Percentiles rank a stretch among this genome's conserved stretches.
These are phyloP conservation scores for Oryza glumipatula DNA, from an alignment of 176 grass and related monocot species.

Conservation along the genomic window DNA sequence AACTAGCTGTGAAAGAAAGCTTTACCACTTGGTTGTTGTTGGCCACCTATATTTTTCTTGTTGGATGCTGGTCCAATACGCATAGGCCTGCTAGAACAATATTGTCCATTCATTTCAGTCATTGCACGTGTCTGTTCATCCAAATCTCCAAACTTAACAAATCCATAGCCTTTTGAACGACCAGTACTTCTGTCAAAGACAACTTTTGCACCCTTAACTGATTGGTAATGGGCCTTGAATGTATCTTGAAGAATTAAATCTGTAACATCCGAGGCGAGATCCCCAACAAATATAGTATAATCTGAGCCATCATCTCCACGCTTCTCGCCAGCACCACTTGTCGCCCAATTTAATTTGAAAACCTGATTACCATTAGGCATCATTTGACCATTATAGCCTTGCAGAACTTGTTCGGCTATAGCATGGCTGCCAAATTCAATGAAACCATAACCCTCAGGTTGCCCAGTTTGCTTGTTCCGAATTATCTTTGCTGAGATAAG, in stretches of 20 bases:
- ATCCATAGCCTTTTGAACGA: conserved; percentile 83
- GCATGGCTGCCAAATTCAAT: conserved; percentile 65
- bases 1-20: background rate
- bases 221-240: conserved; percentile 72
- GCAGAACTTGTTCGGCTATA: conserved; percentile 66
- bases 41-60: conserved; percentile 50
- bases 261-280: conserved; percentile 80
- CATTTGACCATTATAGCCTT: conserved; percentile 73
- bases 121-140: conserved; percentile 71
- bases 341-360: conserved; percentile 78
- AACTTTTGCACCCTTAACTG: conserved; percentile 82
- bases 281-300: conserved; percentile 73
- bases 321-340: conserved; percentile 55
- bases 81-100: conserved; percentile 72
- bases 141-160: conserved; percentile 75
- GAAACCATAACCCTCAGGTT: conserved; percentile 78
- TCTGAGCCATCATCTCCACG: conserved; percentile 58
- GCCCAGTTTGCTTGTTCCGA: conserved; percentile 68
- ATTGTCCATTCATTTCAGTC: conserved; percentile 88
- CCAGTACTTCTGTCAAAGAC: conserved; percentile 62
- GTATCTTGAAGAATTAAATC: conserved; percentile 78
- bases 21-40: conserved; percentile 54
- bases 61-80: conserved; percentile 66
- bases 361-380: conserved; percentile 69
- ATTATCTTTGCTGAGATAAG: conserved; percentile 64